Conservation (phyloP, 345 rosid species). For the Populus nigra region DNA sequence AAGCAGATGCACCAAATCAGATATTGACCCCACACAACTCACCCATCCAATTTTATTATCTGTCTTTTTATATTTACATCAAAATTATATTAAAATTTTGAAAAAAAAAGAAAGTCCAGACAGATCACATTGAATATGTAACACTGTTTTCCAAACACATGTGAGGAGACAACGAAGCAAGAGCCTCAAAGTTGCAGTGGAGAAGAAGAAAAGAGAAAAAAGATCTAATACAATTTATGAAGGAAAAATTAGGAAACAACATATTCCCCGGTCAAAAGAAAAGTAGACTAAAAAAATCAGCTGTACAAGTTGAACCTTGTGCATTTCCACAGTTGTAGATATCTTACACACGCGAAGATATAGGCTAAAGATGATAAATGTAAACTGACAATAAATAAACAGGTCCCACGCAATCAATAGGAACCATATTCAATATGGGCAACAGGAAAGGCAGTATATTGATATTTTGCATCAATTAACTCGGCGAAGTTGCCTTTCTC, state of each 20-base stretch:
- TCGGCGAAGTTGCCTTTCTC: slow-evolving; percentile 32
- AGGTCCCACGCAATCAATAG: not conserved
- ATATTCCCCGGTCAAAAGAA: too few relatives aligned
- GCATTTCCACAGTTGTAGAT: too few relatives aligned
- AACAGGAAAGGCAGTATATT: slow-evolving; percentile 39
- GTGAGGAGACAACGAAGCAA: too few relatives aligned
- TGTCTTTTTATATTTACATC: not conserved
- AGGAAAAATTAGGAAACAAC: too few relatives aligned
- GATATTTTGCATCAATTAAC: slow-evolving; percentile 18
- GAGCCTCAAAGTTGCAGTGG: too few relatives aligned
- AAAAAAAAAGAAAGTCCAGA: too few relatives aligned
- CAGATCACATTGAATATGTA: too few relatives aligned
- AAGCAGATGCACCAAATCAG: not conserved
- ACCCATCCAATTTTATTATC: not conserved
- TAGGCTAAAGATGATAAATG: slow-evolving; percentile 3
- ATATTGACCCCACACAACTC: not conserved
- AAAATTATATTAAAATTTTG: not conserved
- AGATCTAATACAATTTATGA: too few relatives aligned
- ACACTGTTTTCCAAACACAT: too few relatives aligned
- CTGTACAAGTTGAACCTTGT: too few relatives aligned
- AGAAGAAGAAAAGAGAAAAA: too few relatives aligned
- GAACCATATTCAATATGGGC: slow-evolving; percentile 18
- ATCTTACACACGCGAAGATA: not conserved
- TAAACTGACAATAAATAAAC: not conserved
- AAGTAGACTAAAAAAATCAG: too few relatives aligned